phyloP scores from a whole-genome alignment of 2,329 filamentous ascomycete species.

The Fusarium luffae region DNA sequence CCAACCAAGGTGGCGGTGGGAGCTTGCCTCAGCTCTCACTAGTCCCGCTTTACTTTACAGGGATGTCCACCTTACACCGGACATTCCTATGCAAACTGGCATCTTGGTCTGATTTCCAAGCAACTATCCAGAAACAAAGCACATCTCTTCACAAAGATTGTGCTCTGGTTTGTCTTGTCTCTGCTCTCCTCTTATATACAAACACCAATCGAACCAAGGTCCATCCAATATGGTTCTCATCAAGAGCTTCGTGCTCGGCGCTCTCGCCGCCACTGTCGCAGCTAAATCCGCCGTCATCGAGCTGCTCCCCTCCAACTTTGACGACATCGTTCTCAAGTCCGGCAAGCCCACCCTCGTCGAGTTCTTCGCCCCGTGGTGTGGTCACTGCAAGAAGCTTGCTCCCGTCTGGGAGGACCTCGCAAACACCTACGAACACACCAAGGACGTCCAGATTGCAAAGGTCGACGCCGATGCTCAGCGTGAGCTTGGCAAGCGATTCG shows the following conservation, averaged over 20 bases:
- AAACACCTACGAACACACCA: constrained; percentile 75
- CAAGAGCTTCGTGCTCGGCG: constrained; percentile 69
- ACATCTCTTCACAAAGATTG: constrained; percentile 19
- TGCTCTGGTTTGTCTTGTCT: constrained; percentile 14
- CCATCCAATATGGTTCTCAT: constrained; percentile 63
- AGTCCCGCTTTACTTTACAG: constrained; percentile 34
- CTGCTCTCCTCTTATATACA: neutral
- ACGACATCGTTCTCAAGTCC: constrained; percentile 86
- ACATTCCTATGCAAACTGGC: constrained; percentile 47
- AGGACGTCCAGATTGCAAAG: constrained; percentile 87
- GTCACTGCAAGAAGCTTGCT: constrained; percentile 97
- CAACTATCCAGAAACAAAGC: constrained; percentile 27
- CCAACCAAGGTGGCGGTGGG: constrained; percentile 6
- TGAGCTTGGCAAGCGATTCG: constrained; percentile 84
- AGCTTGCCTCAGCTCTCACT: constrained; percentile 39
- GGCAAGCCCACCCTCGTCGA: constrained; percentile 96
- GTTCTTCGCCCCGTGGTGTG: constrained; percentile 99
- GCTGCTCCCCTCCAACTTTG: constrained; percentile 90
- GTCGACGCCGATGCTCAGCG: constrained; percentile 94
- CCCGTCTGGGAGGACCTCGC: constrained; percentile 95
- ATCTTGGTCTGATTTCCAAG: constrained; percentile 47
- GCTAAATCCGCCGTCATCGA: constrained; percentile 89
- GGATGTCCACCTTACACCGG: constrained; percentile 32
- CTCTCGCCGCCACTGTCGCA: constrained; percentile 65
- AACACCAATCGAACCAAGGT: neutral